Evolutionary conservation across 257 asterid genomes (phyloP), one percentile per base, ranked within the genome.

Genomic region (Solanum rostratum): DNA sequence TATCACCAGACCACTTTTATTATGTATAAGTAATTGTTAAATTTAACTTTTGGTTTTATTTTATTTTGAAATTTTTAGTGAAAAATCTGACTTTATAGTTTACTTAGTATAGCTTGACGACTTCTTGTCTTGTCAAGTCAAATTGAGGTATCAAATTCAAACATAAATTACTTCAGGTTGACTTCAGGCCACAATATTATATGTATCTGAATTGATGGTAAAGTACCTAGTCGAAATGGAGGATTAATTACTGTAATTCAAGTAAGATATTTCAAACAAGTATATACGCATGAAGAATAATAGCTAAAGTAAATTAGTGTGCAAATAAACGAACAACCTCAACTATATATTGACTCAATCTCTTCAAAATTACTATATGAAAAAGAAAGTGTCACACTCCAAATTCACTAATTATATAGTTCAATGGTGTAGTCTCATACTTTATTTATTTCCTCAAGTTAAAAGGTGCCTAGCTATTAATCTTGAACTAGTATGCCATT

Each of bases 1-100:
- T 92, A 94, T 97, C 98, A 94, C 95, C 91, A 92, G 97, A 92
- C 97, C 97, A 92, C 60, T 53, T 16, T 16, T 1, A 2, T 53
- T 53, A 53, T 11, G 6, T 14, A 5, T 52, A 7, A 18, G 10
- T 53, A 53, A 53, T 16, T 16, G n/a, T 53, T 53, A 20, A 15
- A 14, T 14, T 14, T 50, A 50, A n/a, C n/a, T n/a, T n/a, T n/a
- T n/a, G n/a, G n/a, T 3, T 52, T 15, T 3, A 7, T 52, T 52
- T 13, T 0, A 5, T 52, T 15, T 52, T 2, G 13, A 15, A 13
- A 2, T 52, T 15, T 4, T 52, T 15, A 5, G 20, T 15, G 20
- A 52, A 52, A 52, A 14, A 3, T 52, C 2, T 52, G 57, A 16
- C 2, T 52, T 7, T 6, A 19, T 3, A 50, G 13, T n/a, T 50